A percentile compares a stretch with the other conserved stretches of the same genome.
Evolutionary conservation across 2,329 filamentous ascomycete genomes (phyloP).

Genomic region (Xylariaceae sp.): DNA sequence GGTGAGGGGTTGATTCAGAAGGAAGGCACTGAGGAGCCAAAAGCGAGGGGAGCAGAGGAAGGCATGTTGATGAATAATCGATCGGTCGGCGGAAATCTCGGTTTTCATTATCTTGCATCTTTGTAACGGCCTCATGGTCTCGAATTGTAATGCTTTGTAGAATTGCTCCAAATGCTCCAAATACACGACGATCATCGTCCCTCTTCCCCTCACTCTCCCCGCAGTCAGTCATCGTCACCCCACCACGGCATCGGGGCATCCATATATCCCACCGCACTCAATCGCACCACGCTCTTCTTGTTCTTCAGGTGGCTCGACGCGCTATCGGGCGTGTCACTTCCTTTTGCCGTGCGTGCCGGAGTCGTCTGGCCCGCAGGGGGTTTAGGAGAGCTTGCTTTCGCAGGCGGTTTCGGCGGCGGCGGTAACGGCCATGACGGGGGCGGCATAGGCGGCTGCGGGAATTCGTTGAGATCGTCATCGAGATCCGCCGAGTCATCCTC

Average conservation of each 20-base stretch:
- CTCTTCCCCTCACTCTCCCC: too few relatives aligned
- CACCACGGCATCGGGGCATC: constrained; percentile 34
- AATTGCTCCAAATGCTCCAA: too few relatives aligned
- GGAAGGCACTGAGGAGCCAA: too few relatives aligned
- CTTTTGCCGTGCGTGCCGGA: constrained; percentile 21
- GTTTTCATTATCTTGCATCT: too few relatives aligned
- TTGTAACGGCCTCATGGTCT: too few relatives aligned
- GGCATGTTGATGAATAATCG: too few relatives aligned
- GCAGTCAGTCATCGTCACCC: constrained; percentile 38
- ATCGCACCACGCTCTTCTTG: constrained; percentile 38
- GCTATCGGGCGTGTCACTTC: constrained; percentile 8
- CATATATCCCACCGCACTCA: constrained; percentile 37
- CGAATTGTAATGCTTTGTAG: too few relatives aligned
- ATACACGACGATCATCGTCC: too few relatives aligned
- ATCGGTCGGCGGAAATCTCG: too few relatives aligned
- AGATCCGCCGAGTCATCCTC: constrained; percentile 5
- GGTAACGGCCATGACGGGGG: constrained; percentile 16
- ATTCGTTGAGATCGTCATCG: constrained; percentile 8
- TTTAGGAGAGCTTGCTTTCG: background rate
- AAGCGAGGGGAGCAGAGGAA: too few relatives aligned
- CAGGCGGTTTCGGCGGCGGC: constrained; percentile 4
- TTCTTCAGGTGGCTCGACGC: constrained; percentile 11
- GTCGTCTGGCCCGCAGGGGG: constrained; percentile 10
- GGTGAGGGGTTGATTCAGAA: too few relatives aligned
- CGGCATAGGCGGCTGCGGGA: constrained; percentile 16